A percentile compares a stretch with the other conserved stretches of the same genome.
These are phyloP conservation scores for Dendryphion nanum DNA, from an alignment of 2,329 filamentous ascomycete genomes.

Conservation along the genomic window DNA sequence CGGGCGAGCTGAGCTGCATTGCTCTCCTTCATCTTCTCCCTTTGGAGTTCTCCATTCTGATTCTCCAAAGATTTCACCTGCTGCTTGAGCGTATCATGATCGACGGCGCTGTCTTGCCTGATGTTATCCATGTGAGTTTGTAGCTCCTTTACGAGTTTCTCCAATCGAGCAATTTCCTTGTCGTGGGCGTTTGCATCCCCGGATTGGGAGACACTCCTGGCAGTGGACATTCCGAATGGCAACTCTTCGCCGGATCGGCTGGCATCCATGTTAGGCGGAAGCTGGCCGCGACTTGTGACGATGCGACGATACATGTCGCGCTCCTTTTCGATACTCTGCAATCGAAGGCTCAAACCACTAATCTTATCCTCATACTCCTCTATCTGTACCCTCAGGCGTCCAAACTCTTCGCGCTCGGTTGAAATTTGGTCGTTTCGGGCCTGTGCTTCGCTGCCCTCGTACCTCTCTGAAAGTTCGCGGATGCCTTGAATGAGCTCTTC, in stretches of 20 bases:
- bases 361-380: constrained; percentile 82
- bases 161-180: constrained; percentile 66
- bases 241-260: constrained; percentile 59
- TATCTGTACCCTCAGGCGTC: constrained; percentile 69
- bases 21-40: constrained; percentile 73
- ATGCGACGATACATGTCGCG: constrained; percentile 97
- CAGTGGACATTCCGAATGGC: constrained; percentile 62
- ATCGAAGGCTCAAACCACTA: constrained; percentile 74
- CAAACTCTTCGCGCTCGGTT: constrained; percentile 66
- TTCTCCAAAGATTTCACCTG: constrained; percentile 79
- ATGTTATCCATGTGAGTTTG: constrained; percentile 89
- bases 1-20: constrained; percentile 80
- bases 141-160: constrained; percentile 78
- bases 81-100: constrained; percentile 77
- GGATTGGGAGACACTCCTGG: constrained; percentile 33
- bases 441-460: constrained; percentile 86
- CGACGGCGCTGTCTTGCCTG: constrained; percentile 78
- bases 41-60: constrained; percentile 80
- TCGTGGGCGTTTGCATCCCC: constrained; percentile 49
- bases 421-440: constrained; percentile 55
- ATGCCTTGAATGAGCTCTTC: constrained; percentile 78
- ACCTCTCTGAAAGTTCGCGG: constrained; percentile 78
- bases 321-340: constrained; percentile 92
- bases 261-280: constrained; percentile 60
- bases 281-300: constrained; percentile 70